Base-by-base conservation (phyloP, 176 grass and related monocot species). In the Musa itinerans region DNA sequence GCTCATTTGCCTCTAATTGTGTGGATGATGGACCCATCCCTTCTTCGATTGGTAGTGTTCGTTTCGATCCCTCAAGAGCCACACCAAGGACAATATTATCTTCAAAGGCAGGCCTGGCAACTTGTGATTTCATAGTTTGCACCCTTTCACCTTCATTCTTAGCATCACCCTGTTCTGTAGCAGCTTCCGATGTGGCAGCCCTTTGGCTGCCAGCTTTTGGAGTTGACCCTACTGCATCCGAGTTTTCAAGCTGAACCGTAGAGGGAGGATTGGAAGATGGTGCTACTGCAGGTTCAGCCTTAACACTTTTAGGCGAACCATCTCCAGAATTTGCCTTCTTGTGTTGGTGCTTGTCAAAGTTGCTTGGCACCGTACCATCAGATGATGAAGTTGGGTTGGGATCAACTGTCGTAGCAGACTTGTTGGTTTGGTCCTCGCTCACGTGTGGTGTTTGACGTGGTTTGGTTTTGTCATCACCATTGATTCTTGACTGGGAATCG, bases 31-130 rank as follows among this genome's bases (percentile, higher is more conserved):
- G 74, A 52, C 84, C 80, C 82, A 83, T 89, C 14, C 86, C 86
- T 79, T 91, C 95, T 68, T 94, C 91, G 10, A 99, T 94, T 56
- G 95, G 91, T 19, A 99, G 81, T 16, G 95, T 99, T 59, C 90
- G 77, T 80, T 92, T 99, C 9, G 95, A 99, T n/a, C 95, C 95
- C 21, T 89, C 91, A 34, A 99, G 88, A 69, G 95, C 95, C n/a
- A 99, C 78, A 24, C 95, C 95, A 59, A 99, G 81, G 53, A 99
- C 88, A 82, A 99, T 94, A 77, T 99, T 99, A 68, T 92, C 91
- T 81, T 92, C 91, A 79, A 92, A 99, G 63, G 73, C 83, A 57
- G 86, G 84, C 54, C 95, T 94, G 21, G 83, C 77, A 69, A 61
- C 78, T 71, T 49, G 53, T n/a, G 78, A 22, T 20, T 76, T 75